Percentiles rank a stretch among this genome's conserved stretches.
Conservation (phyloP, 805 yeast species). For the Candida qinlingensis region DNA sequence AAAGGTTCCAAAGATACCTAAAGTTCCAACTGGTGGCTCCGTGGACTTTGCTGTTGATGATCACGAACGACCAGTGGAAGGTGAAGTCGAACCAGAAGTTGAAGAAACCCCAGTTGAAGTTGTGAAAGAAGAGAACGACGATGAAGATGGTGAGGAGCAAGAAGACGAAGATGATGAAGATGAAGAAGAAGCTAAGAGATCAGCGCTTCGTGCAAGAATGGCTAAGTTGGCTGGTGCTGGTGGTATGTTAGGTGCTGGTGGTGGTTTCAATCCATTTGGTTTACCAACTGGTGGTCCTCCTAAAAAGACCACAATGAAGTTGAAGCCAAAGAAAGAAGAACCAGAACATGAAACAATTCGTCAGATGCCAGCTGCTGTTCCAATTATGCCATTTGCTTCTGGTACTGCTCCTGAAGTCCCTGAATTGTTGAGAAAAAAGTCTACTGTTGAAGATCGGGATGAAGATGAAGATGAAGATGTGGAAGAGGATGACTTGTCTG, state of each 20-base stretch:
- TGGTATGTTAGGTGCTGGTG: constrained; percentile 37
- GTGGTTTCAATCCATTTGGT: constrained; percentile 37
- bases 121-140: constrained; percentile 29
- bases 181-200: constrained; percentile 69
- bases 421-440: constrained; percentile 12
- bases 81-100: constrained; percentile 16
- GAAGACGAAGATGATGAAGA: constrained; percentile 59
- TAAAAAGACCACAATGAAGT: constrained; percentile 16
- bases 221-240: constrained; percentile 88
- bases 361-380: constrained; percentile 32
- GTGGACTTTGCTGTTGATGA: background rate
- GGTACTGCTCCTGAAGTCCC: constrained; percentile 24
- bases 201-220: constrained; percentile 85
- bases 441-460: constrained; percentile 6
- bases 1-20: background rate
- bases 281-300: constrained; percentile 31
- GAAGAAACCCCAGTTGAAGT: background rate
- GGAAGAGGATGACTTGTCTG: background rate
- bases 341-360: constrained; percentile 11
- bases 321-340: constrained; percentile 20
- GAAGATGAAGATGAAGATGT: constrained; percentile 7
- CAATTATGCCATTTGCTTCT: constrained; percentile 47
- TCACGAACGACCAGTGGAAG: background rate
- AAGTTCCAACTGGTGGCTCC: background rate
- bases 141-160: constrained; percentile 44